Conservation (phyloP, 148 eudicot species). For the Salicornia ramosissima region DNA sequence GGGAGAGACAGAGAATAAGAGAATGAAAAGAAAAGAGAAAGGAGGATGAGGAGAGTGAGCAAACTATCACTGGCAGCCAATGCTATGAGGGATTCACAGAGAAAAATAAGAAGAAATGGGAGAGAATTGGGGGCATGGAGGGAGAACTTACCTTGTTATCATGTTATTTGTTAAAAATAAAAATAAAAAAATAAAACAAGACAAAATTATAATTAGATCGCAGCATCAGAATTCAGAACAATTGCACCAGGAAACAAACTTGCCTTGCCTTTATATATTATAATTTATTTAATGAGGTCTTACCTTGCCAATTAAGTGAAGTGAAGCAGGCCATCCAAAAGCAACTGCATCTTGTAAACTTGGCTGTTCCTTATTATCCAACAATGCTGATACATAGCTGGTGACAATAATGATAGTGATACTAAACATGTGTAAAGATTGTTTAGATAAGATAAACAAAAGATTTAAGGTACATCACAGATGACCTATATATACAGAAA, state of each 20-base stretch:
- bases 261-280: background rate
- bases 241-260: background rate
- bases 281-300: background rate
- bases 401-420: constrained; percentile 11
- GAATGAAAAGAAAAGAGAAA: no score
- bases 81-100: no score
- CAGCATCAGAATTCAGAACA: background rate
- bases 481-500: background rate
- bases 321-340: constrained; percentile 92
- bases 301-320: constrained; percentile 99
- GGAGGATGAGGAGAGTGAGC: no score
- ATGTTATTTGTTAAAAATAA: no score
- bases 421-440: background rate
- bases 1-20: no score
- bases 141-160: no score
- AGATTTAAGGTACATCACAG: background rate
- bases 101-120: no score
- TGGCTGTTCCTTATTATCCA: constrained; percentile 49
- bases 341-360: constrained; percentile 64
- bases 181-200: no score
- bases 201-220: background rate
- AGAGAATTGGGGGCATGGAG: no score
- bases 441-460: background rate
- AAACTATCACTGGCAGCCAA: no score
- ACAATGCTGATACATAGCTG: constrained; percentile 89